A percentile compares a stretch with the other conserved stretches of the same genome.
These are phyloP conservation scores for Simplicillium aogashimaense DNA, from an alignment of 2,329 filamentous ascomycete genomes.

Conservation along the genomic window DNA sequence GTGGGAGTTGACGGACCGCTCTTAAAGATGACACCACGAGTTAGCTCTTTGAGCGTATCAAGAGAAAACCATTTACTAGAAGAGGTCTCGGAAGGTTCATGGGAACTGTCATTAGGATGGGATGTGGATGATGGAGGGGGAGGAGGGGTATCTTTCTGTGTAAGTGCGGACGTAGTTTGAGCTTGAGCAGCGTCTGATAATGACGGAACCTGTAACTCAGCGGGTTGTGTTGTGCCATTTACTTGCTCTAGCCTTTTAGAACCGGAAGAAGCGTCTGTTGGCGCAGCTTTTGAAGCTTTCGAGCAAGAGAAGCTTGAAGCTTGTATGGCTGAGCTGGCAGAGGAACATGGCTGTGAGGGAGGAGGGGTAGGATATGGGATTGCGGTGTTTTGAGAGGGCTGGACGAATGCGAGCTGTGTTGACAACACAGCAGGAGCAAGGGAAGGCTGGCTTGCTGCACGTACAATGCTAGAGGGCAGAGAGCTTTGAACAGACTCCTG, in stretches of 20 bases:
- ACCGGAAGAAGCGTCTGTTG: too few relatives aligned
- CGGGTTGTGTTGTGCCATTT: too few relatives aligned
- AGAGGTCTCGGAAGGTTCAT: conserved; percentile 26
- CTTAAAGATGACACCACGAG: conserved; percentile 65
- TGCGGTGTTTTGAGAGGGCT: conserved; percentile 22
- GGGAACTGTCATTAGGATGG: conserved; percentile 37
- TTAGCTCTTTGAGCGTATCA: conserved; percentile 78
- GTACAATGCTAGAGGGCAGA: background rate
- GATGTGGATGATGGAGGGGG: conserved; percentile 21
- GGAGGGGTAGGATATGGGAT: conserved; percentile 48
- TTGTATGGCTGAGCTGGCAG: conserved; percentile 13
- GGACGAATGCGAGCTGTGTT: conserved; percentile 15
- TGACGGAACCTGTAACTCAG: too few relatives aligned
- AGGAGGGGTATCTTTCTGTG: conserved; percentile 7
- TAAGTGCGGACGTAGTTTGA: conserved; percentile 1
- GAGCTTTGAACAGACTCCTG: conserved; percentile 1
- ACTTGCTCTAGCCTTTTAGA: background rate
- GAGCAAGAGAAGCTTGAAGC: background rate
- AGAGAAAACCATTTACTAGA: conserved; percentile 50
- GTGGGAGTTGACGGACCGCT: conserved; percentile 87
- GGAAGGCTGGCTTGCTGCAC: conserved; percentile 19
- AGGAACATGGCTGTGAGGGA: conserved; percentile 35
- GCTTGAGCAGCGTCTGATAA: conserved; percentile 1
- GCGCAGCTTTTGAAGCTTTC: too few relatives aligned
- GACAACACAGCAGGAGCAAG: conserved; percentile 24